Base-by-base conservation (phyloP, 495 filamentous ascomycete genomes). In the Penicillium soppii region DNA sequence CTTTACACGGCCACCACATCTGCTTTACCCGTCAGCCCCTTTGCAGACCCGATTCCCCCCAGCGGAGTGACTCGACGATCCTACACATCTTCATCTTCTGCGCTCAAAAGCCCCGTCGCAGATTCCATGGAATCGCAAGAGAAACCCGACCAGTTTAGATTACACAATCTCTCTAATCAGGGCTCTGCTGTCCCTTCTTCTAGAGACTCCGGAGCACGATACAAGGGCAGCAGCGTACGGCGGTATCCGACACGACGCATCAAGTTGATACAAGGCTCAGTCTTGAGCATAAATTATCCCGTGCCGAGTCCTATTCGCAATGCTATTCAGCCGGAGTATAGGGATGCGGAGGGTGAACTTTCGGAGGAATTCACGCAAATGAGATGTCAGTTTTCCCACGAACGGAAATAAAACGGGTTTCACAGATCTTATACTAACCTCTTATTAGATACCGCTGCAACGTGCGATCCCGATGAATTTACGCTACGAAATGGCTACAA, bases 401-500 rank as follows among this genome's bases (percentile, higher is more conserved):
- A 12, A 13, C 19, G 9, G n/a, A n/a, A n/a, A n/a, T n/a, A n/a
- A n/a, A n/a, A n/a, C n/a, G n/a, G n/a, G n/a, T n/a, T n/a, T n/a
- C n/a, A n/a, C n/a, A n/a, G n/a, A n/a, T n/a, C n/a, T n/a, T 13
- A 26, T 17, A 9, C 27, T 33, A 7, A 23, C 15, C 19, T 27
- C 3, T 39, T 8, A 19, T 7, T 22, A 88, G 85, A 98, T 71
- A 97, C 94, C 8, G 95, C 94, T 45, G 94, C 95, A 19, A 97
- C 92, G 9, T 98, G 94, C 72, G 94, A 98, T 71, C 94, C 94
- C 33, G 92, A 95, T 65, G 94, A 98, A 61, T 98, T 97, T 71
- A 97, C 95, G 13, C 80, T 98, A 38, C 95, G 95, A 76, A 97
- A 97, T 68, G 94, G 94, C 54, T 98, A 97, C 78, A 97, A 97